phyloP scores from a whole-genome alignment of 2,329 filamentous ascomycete species.

The Neoarthrinium moseri region DNA sequence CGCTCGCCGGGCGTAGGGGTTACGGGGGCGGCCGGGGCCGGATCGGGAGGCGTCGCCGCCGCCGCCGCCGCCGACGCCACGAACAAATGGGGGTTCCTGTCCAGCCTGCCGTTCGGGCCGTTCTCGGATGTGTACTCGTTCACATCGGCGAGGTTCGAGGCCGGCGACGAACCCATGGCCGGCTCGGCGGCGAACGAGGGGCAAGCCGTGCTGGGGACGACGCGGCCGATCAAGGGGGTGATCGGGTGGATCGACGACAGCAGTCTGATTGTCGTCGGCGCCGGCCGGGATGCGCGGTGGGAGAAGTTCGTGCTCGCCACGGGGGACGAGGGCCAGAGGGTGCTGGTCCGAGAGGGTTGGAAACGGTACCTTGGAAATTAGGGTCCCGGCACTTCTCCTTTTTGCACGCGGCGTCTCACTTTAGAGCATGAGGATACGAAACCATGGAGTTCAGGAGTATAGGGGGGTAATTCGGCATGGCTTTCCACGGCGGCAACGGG shows the following conservation, averaged over 20 bases:
- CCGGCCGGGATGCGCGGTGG: conserved; percentile 79
- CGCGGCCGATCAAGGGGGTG: conserved; percentile 73
- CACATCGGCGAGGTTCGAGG: conserved; percentile 76
- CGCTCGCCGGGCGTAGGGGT: conserved; percentile 12
- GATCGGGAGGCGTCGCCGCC: conserved; percentile 53
- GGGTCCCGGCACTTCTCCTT: not conserved
- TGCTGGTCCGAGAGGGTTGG: conserved; percentile 74
- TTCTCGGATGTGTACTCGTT: conserved; percentile 92
- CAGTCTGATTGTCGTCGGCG: conserved; percentile 73
- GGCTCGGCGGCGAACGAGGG: conserved; percentile 42
- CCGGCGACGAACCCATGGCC: conserved; percentile 67
- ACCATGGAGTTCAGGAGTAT: not conserved
- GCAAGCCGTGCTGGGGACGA: conserved; percentile 44
- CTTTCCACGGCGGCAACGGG: too few species aligned
- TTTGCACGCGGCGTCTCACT: not conserved
- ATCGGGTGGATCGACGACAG: conserved; percentile 81
- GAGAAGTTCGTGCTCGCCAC: conserved; percentile 79
- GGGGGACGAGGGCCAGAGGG: conserved; percentile 64
- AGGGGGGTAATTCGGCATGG: not conserved
- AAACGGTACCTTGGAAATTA: conserved; percentile 64
- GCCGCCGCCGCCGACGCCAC: conserved; percentile 28
- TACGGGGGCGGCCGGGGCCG: conserved; percentile 22
- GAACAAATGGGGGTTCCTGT: conserved; percentile 83
- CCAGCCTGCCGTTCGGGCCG: conserved; percentile 81
- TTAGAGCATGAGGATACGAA: too few species aligned